phyloP scores from a whole-genome alignment of 2,329 filamentous ascomycete species.

The Penicillium sp. region DNA sequence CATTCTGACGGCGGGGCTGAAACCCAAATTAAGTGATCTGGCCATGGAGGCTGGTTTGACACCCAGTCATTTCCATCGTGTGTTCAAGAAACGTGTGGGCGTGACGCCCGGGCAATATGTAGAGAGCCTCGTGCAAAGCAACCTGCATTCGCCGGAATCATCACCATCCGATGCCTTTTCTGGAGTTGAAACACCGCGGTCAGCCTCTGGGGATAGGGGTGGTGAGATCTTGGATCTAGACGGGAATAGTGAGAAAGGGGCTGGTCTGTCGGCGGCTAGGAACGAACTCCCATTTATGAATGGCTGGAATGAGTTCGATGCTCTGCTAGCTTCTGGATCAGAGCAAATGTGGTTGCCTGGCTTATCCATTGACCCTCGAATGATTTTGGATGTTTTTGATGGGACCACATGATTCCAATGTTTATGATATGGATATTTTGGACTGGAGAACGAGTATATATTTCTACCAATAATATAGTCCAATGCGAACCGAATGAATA shows the following conservation, averaged over 20 bases:
- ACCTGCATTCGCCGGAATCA: background rate
- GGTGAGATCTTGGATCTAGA: slow-evolving; percentile 10
- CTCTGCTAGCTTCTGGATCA: slow-evolving; percentile 25
- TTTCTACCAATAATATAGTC: background rate
- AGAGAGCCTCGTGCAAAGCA: slow-evolving; percentile 10
- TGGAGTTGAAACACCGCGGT: slow-evolving; percentile 8
- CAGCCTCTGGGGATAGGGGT: background rate
- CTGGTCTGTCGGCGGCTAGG: slow-evolving; percentile 4
- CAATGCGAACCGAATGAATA: background rate
- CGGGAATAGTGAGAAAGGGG: slow-evolving; percentile 11
- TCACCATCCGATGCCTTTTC: slow-evolving; percentile 3
- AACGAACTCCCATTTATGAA: slow-evolving; percentile 1
- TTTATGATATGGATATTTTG: background rate
- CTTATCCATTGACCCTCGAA: slow-evolving; percentile 14
- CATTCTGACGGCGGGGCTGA: slow-evolving; percentile 19
- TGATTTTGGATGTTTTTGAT: slow-evolving; percentile 3
- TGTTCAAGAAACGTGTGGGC: slow-evolving; percentile 47
- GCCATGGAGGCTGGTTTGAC: slow-evolving; percentile 43
- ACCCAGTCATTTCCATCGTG: slow-evolving; percentile 47
- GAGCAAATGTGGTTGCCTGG: slow-evolving; percentile 10
- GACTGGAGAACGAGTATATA: background rate
- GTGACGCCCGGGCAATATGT: slow-evolving; percentile 42
- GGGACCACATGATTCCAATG: background rate
- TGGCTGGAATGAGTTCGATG: slow-evolving; percentile 34
- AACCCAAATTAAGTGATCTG: slow-evolving; percentile 39